Conservation (phyloP, 306 rosid species). For the Pachyrhizus erosus region DNA sequence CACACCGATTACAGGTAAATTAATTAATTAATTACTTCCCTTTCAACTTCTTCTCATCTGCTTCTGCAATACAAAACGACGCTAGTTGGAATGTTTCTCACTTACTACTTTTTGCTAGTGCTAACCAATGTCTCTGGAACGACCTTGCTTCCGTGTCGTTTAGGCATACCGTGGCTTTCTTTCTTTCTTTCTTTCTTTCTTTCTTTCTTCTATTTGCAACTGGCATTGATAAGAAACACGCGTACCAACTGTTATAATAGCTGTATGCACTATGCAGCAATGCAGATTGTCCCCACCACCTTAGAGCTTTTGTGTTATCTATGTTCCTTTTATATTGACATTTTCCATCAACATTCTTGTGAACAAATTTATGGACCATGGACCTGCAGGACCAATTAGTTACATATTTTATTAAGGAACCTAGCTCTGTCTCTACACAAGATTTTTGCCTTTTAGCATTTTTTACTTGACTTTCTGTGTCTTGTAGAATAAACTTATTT, state of each 20-base stretch:
- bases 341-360: constrained; percentile 1
- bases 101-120: neutral
- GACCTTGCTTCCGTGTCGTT: neutral
- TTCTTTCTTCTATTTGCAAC: neutral
- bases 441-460: neutral
- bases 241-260: neutral
- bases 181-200: neutral
- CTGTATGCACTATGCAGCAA: neutral
- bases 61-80: too few relatives aligned
- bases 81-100: neutral
- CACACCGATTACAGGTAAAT: constrained; percentile 84
- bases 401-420: neutral
- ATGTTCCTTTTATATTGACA: neutral
- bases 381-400: neutral
- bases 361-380: neutral
- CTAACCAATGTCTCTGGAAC: too few relatives aligned
- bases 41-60: too few relatives aligned
- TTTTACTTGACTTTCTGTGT: neutral
- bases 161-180: neutral
- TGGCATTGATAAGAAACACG: neutral
- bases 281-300: constrained; percentile 1
- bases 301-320: neutral
- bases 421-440: neutral
- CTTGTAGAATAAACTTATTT: neutral
- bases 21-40: neutral